Base-by-base conservation (phyloP, 345 rosid genomes). In the Physaria fendleri region DNA sequence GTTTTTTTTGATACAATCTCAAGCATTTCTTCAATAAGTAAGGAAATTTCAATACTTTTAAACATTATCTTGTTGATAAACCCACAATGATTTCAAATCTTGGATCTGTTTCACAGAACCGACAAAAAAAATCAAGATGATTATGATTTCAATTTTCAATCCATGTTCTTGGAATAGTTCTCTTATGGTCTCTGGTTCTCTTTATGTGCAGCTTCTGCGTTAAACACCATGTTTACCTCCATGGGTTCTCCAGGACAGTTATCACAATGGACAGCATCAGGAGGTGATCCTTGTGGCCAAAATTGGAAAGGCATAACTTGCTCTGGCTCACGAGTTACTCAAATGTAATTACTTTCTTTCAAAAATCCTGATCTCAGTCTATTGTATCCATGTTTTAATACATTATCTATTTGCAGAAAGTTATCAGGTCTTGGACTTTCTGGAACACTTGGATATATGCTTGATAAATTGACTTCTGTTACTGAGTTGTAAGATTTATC, bases 261-360 rank as follows among this genome's bases (percentile, higher is more conserved):
- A 37, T 69, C 82, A 3, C 75, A 78, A 32, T 94, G 99, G 99
- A 81, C 68, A 3, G 25, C 73, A 39, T 79, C 64, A 54, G 84
- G 94, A 8, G 82, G 77, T 35, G 96, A 94, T 71, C 99, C 99
- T 10, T 94, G 99, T 51, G 96, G 82, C 38, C 88, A 87, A 64
- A 76, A 82, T 12, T 94, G 99, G 99, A 85, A 47, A 79, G 99
- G 99, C 60, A 50, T 94, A 20, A 74, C 77, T 57, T 94, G 99
- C 78, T 81, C 90, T 21, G 84, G 74, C 74, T 69, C 81, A 30
- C 73, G 81, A 21, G 85, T 94, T 63, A 87, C 90, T 38, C 82
- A 76, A 84, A 79, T 94, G 99, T 94, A 76, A 75, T 67, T n/a
- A 46, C 65, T 80, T 16, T 49, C 1, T 15, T 22, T 50, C 24